phyloP scores from a whole-genome alignment of 1,284 basidiomycete species.

The Retiboletus flavoniger region DNA sequence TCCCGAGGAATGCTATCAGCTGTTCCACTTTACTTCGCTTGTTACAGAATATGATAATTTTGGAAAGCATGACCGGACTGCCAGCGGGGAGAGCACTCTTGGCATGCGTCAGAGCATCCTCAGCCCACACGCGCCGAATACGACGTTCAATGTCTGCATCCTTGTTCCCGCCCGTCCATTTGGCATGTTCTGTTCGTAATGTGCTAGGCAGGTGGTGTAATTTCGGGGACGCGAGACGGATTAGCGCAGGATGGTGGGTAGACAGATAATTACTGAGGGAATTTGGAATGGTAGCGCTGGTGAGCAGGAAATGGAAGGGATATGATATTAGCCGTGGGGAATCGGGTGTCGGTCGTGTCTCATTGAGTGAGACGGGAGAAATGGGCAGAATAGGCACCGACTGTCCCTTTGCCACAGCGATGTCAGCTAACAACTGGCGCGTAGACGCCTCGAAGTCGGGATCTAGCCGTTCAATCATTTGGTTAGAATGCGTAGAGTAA shows the following conservation, averaged over 20 bases:
- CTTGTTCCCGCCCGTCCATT: constrained; percentile 77
- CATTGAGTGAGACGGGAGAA: constrained; percentile 19
- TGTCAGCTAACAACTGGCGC: constrained; percentile 62
- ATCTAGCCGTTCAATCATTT: constrained; percentile 38
- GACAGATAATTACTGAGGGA: constrained; percentile 69
- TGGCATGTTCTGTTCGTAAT: constrained; percentile 70
- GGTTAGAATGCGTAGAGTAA: neutral
- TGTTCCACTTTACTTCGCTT: constrained; percentile 64
- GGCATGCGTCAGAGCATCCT: constrained; percentile 51
- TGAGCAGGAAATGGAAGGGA: constrained; percentile 77
- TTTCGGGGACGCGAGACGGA: constrained; percentile 72
- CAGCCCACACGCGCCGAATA: constrained; percentile 70
- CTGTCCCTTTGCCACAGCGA: constrained; percentile 59
- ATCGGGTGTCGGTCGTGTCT: constrained; percentile 17
- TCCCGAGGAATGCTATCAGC: constrained; percentile 55
- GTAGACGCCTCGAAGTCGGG: constrained; percentile 78
- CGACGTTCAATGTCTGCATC: constrained; percentile 75
- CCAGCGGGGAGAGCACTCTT: constrained; percentile 23
- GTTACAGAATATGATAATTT: constrained; percentile 82
- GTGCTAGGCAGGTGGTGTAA: constrained; percentile 74
- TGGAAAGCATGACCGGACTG: constrained; percentile 40
- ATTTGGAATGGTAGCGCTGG: constrained; percentile 85
- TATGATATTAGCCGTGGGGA: constrained; percentile 42
- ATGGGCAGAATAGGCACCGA: constrained; percentile 37
- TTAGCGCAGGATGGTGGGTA: constrained; percentile 56